These are phyloP conservation scores for Penicillium herquei DNA, from an alignment of 495 filamentous ascomycete species.

Conservation along the genomic window DNA sequence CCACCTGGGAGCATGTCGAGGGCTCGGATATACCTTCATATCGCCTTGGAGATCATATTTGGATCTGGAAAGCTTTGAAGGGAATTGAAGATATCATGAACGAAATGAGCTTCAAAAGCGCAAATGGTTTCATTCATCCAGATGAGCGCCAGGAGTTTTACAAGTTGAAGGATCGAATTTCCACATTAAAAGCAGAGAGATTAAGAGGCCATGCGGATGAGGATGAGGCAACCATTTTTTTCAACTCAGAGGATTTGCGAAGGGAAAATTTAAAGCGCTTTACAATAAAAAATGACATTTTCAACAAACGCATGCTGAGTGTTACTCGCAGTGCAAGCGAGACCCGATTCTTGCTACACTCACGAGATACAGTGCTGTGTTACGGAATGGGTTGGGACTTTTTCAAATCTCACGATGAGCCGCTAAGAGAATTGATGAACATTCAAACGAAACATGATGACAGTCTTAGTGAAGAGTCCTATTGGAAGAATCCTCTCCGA, in stretches of 20 bases:
- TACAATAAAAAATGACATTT: not conserved
- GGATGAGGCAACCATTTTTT: not conserved
- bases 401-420: not conserved
- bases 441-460: not conserved
- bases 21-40: not conserved
- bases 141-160: not conserved
- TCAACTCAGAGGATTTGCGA: not conserved
- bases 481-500: not conserved
- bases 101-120: not conserved
- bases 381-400: constrained; percentile 1
- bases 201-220: no score
- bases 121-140: not conserved
- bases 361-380: not conserved
- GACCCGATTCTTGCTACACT: not conserved
- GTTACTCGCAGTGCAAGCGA: not conserved
- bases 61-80: not conserved
- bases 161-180: no score
- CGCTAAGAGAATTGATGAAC: not conserved
- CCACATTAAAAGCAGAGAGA: no score
- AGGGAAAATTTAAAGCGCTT: not conserved
- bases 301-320: not conserved
- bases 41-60: not conserved
- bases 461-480: not conserved
- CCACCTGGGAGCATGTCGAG: not conserved
- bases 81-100: not conserved